phyloP scores from a whole-genome alignment of 2,329 filamentous ascomycete species.

The Xylariaceae sp. region DNA sequence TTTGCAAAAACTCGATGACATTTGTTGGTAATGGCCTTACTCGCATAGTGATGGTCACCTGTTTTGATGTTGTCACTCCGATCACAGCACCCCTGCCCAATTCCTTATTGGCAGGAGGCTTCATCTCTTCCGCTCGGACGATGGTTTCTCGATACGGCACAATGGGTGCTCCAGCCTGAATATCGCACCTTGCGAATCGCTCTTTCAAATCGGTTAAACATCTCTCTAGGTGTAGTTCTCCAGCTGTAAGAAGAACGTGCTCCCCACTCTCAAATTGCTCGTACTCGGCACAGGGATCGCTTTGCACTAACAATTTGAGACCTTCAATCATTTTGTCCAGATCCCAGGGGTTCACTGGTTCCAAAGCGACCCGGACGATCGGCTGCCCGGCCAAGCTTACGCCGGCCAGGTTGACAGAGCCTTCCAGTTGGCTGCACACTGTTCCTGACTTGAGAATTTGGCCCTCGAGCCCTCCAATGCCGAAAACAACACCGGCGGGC shows the following conservation, averaged over 20 bases:
- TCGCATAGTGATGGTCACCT: conserved; percentile 70
- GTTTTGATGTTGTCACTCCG: conserved; percentile 76
- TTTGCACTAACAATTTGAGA: conserved; percentile 81
- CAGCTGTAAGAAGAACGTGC: conserved; percentile 90
- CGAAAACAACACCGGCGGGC: conserved; percentile 91
- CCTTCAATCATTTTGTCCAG: conserved; percentile 93
- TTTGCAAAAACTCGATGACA: conserved; percentile 81
- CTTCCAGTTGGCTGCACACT: conserved; percentile 80
- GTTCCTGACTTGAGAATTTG: conserved; percentile 96
- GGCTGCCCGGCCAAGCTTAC: conserved; percentile 76
- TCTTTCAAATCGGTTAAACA: conserved; percentile 92
- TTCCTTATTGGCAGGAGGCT: conserved; percentile 78
- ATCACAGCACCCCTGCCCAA: conserved; percentile 79
- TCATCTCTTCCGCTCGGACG: conserved; percentile 85
- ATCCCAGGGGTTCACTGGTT: conserved; percentile 85
- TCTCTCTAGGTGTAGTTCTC: conserved; percentile 88
- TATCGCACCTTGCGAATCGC: conserved; percentile 88
- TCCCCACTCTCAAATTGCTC: conserved; percentile 90
- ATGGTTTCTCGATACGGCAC: conserved; percentile 95
- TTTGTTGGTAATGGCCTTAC: conserved; percentile 73
- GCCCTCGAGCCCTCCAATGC: conserved; percentile 86
- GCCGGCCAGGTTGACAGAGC: conserved; percentile 85
- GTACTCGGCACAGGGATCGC: conserved; percentile 93
- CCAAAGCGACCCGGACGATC: conserved; percentile 93
- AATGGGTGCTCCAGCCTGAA: conserved; percentile 89